phyloP scores from a whole-genome alignment of 768 basidiomycete species.

The Chalciporus sphaerocephalus region DNA sequence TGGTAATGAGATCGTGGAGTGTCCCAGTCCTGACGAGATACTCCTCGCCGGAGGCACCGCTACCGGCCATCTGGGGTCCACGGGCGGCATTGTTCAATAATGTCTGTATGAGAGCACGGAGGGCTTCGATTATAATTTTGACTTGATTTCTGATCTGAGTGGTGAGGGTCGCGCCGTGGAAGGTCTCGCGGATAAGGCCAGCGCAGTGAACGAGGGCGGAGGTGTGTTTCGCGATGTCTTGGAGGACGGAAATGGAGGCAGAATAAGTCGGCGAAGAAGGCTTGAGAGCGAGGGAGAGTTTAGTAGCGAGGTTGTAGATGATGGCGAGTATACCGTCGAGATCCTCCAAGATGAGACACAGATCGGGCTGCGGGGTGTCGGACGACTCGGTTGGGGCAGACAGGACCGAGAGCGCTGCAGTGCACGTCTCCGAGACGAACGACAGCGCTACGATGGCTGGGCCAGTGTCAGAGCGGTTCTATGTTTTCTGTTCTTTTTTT shows the following conservation, averaged over 20 bases:
- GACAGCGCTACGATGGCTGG: slow-evolving; percentile 15
- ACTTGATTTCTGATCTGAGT: slow-evolving; percentile 42
- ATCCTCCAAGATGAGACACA: slow-evolving; percentile 49
- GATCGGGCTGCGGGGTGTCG: slow-evolving; percentile 17
- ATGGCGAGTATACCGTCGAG: slow-evolving; percentile 54
- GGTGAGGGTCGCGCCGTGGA: slow-evolving; percentile 45
- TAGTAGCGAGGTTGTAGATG: slow-evolving; percentile 54
- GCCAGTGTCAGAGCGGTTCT: neutral
- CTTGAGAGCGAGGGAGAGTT: slow-evolving; percentile 59
- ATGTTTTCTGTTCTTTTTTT: neutral
- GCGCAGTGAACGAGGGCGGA: slow-evolving; percentile 50
- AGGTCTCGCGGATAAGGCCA: slow-evolving; percentile 36
- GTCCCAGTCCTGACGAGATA: slow-evolving; percentile 55
- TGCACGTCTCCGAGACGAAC: slow-evolving; percentile 16
- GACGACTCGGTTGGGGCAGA: neutral
- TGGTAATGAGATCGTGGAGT: slow-evolving; percentile 59
- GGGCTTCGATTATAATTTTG: slow-evolving; percentile 40
- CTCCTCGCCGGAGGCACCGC: slow-evolving; percentile 35
- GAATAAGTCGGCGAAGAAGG: slow-evolving; percentile 50
- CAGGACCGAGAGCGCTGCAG: slow-evolving; percentile 14
- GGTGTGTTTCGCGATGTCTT: slow-evolving; percentile 47
- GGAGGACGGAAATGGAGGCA: slow-evolving; percentile 48
- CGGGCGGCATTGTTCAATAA: slow-evolving; percentile 37
- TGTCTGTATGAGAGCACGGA: slow-evolving; percentile 41
- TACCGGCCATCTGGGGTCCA: slow-evolving; percentile 14